Percentiles rank a stretch among this genome's conserved stretches.
phyloP scores from a whole-genome alignment of 2,329 filamentous ascomycete species.

The Epichloe amarillans region DNA sequence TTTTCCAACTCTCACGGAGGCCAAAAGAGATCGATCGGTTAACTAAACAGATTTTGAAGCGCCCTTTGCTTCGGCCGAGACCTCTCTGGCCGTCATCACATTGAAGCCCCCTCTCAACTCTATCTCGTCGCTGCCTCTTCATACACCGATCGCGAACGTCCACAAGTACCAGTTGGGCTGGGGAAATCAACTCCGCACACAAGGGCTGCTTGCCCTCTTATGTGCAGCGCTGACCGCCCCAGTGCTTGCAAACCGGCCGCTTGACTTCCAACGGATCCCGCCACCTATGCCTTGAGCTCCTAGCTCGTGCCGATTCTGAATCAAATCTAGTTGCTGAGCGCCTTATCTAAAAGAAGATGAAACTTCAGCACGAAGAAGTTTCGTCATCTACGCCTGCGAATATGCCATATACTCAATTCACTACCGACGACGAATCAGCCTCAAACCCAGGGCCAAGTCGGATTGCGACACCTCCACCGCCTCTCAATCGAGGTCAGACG shows the following conservation, averaged over 20 bases:
- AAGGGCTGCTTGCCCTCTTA: conserved; percentile 6
- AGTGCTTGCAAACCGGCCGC: not conserved
- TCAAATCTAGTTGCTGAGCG: not conserved
- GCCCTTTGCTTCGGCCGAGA: not conserved
- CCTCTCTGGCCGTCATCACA: not conserved
- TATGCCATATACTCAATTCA: conserved; percentile 6
- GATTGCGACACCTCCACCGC: conserved; percentile 31
- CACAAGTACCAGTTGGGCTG: not conserved
- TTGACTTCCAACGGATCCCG: conserved; percentile 12
- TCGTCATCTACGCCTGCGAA: conserved; percentile 16
- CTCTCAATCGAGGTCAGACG: conserved; percentile 28
- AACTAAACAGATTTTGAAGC: not conserved
- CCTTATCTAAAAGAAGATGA: not conserved
- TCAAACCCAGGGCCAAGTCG: conserved; percentile 16
- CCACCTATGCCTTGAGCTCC: conserved; percentile 2
- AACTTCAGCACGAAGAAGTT: conserved; percentile 9
- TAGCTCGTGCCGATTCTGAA: not conserved
- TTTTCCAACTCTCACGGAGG: not conserved
- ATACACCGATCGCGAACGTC: not conserved
- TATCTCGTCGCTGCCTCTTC: not conserved
- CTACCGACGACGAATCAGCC: not conserved
- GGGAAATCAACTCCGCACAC: not conserved
- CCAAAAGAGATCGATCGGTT: not conserved
- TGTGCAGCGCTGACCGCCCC: conserved; percentile 2
- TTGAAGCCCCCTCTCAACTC: not conserved